phyloP scores from a whole-genome alignment of 495 filamentous ascomycete genomes.

The Annulohypoxylon moriforme region DNA sequence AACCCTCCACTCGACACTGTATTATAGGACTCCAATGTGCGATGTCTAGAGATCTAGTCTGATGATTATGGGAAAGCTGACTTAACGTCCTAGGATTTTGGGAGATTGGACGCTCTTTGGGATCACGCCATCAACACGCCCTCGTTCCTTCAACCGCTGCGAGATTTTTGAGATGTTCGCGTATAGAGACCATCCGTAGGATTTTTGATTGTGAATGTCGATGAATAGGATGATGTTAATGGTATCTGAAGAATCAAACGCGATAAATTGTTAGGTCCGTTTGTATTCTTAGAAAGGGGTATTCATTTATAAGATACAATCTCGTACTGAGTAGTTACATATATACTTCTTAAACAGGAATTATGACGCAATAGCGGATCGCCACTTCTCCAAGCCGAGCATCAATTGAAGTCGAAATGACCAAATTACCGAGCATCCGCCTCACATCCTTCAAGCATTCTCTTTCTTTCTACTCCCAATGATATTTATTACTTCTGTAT shows the following conservation, averaged over 20 bases:
- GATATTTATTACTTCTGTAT: not conserved
- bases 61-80: no score
- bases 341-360: not conserved
- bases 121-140: no score
- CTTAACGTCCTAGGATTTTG: no score
- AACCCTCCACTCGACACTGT: not conserved
- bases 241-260: not conserved
- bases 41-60: not conserved
- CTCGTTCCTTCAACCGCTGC: no score
- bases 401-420: conserved; percentile 16
- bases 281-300: not conserved
- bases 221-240: not conserved
- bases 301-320: not conserved
- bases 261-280: not conserved
- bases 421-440: conserved; percentile 13
- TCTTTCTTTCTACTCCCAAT: not conserved
- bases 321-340: not conserved
- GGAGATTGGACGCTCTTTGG: no score
- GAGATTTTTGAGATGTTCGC: not conserved
- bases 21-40: not conserved
- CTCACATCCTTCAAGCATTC: conserved; percentile 11
- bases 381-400: conserved; percentile 22
- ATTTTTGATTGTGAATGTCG: not conserved
- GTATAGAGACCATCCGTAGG: not conserved
- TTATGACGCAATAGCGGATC: conserved; percentile 33